These are phyloP conservation scores for Monotropa hypopitys DNA, from an alignment of 179 eudicot species.

Conservation along the genomic window DNA sequence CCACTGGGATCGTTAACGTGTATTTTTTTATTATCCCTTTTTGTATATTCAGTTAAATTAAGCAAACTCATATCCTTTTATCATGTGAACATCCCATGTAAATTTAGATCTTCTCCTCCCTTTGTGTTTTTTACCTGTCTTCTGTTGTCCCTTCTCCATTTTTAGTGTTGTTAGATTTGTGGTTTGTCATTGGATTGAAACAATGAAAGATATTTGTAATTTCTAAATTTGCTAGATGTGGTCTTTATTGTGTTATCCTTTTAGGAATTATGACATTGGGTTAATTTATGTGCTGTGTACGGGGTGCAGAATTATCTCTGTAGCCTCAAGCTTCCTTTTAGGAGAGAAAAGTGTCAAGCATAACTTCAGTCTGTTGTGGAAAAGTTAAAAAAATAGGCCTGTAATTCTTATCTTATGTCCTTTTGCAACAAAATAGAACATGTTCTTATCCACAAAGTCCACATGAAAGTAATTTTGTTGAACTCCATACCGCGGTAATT, in stretches of 20 bases:
- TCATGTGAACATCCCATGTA: background rate
- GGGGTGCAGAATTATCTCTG: background rate
- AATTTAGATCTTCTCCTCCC: background rate
- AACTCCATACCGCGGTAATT: background rate
- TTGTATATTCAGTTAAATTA: background rate
- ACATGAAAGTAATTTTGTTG: background rate
- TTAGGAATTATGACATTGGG: background rate
- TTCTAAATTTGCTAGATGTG: background rate
- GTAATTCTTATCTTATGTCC: background rate
- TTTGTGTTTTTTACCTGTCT: background rate
- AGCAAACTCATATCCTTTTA: background rate
- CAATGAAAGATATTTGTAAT: background rate
- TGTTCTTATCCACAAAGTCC: background rate
- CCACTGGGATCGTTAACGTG: background rate
- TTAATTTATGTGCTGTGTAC: background rate
- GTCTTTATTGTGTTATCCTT: background rate
- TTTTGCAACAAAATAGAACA: background rate
- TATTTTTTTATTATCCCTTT: background rate
- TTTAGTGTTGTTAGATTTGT: no score
- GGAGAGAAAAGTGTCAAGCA: background rate
- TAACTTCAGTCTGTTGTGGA: background rate
- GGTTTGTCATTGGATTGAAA: no score
- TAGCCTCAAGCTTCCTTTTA: background rate
- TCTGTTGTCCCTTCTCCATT: background rate
- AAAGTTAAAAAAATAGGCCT: background rate